Evolutionary conservation across 805 yeast genomes (phyloP).

Genomic region (Cyberlindnera euphorbiae): DNA sequence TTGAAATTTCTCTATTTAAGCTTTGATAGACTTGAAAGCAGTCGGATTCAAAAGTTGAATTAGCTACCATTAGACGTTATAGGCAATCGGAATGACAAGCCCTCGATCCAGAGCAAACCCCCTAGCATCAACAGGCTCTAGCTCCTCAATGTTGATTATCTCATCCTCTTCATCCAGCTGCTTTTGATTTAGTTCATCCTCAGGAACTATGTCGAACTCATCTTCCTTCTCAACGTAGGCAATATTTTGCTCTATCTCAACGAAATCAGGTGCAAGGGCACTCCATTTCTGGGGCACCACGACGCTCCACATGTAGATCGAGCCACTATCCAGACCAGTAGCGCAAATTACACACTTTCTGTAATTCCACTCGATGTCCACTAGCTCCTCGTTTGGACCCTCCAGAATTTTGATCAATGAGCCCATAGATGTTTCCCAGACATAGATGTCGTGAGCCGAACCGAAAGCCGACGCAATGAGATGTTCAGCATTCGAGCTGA

Average conservation of each 20-base stretch:
- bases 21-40: too few species aligned
- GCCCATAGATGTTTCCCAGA: slow-evolving; percentile 91
- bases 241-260: slow-evolving; percentile 87
- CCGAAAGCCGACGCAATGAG: slow-evolving; percentile 87
- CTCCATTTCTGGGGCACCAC: slow-evolving; percentile 91
- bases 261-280: slow-evolving; percentile 94
- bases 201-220: slow-evolving; percentile 80
- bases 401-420: slow-evolving; percentile 84
- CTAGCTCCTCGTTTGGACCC: slow-evolving; percentile 84
- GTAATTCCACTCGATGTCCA: slow-evolving; percentile 85
- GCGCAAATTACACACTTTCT: slow-evolving; percentile 70
- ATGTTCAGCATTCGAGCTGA: slow-evolving; percentile 74
- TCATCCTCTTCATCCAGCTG: slow-evolving; percentile 62
- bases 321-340: slow-evolving; percentile 82
- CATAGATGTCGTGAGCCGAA: slow-evolving; percentile 80
- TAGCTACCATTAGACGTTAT: too few species aligned
- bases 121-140: slow-evolving; percentile 64
- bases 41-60: too few species aligned
- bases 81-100: slow-evolving; percentile 55
- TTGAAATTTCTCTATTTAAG: too few species aligned
- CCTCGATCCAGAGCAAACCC: slow-evolving; percentile 55
- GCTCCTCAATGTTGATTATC: slow-evolving; percentile 60
- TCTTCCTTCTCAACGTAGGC: slow-evolving; percentile 86
- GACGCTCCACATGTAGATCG: slow-evolving; percentile 76
- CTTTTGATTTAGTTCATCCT: slow-evolving; percentile 56